Percentiles rank a stretch among this genome's conserved stretches.
Conservation (phyloP, 306 rosid genomes). For the Trichosanthes truncata region DNA sequence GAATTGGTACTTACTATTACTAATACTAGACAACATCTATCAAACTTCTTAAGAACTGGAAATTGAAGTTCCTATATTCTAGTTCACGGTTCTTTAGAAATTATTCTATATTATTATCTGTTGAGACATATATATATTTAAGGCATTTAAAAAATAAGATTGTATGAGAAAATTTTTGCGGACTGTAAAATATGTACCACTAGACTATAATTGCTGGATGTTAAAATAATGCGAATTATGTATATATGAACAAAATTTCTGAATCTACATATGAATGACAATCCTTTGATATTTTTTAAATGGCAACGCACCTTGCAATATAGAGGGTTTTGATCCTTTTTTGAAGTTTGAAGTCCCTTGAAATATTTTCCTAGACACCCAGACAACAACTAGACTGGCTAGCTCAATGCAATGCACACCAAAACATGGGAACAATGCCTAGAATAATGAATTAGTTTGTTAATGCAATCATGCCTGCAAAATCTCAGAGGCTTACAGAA, state of each 20-base stretch:
- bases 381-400: neutral
- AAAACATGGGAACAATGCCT: neutral
- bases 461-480: neutral
- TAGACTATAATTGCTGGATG: neutral
- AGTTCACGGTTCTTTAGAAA: neutral
- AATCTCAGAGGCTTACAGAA: neutral
- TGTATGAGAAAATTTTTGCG: neutral
- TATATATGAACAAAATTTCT: neutral
- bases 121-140: neutral
- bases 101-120: neutral
- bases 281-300: neutral
- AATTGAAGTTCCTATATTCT: neutral
- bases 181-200: neutral
- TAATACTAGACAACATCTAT: neutral
- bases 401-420: neutral
- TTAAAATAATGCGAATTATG: neutral
- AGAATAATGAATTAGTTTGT: neutral
- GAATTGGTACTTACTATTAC: neutral
- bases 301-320: neutral
- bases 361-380: neutral
- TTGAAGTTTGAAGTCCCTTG: neutral
- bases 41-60: neutral
- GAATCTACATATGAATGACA: neutral
- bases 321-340: neutral
- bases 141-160: neutral